Base-by-base conservation (phyloP, 2,329 filamentous ascomycete genomes). In the Trichoderma brevicompactum region DNA sequence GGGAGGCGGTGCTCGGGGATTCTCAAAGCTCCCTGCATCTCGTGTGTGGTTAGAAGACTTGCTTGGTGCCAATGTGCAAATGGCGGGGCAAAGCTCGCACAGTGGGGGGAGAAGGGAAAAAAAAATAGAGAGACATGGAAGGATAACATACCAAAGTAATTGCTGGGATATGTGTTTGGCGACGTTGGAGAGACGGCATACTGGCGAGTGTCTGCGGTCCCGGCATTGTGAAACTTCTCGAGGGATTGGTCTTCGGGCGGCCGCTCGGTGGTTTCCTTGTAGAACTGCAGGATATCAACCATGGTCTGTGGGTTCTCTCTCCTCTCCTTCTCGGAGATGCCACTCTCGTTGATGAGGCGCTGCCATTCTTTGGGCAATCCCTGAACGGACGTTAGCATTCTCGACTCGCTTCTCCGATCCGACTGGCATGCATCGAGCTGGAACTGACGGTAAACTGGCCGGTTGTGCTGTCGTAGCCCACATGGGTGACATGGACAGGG, bases 291-390 rank as follows among this genome's bases (percentile, higher is more conserved):
- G 72, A 99, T 95, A 77, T 98, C 92, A 74, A 96, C 90, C 80
- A 97, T 93, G 66, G 94, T 94, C 78, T 98, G 93, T 2, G 95
- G 95, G 74, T 98, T 93, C 78, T 97, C 91, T 76, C 94, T 92
- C 78, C 96, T 91, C 77, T 98, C 95, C 79, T 95, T 94, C 80
- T 97, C 93, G 34, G 94, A 92, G 73, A 99, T 97, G 69, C 95
- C 95, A 78, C 92, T 97, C 78, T 97, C 94, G 80, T 94, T 92
- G 74, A 99, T 88, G 75, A 97, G 87, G 68, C 92, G 90, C 80
- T 98, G 94, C 95, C 95, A 99, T 85, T 98, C 95, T 78, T 95
- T 96, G 17, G 95, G 95, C 34, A 99, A 85, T 69, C 95, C 95
- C 93, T 95, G 74, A 67, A 44, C 28, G 32, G 34, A 62, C 55